These are phyloP conservation scores for Opeltia flavorubescens DNA, from an alignment of 495 filamentous ascomycete species.

Conservation along the genomic window DNA sequence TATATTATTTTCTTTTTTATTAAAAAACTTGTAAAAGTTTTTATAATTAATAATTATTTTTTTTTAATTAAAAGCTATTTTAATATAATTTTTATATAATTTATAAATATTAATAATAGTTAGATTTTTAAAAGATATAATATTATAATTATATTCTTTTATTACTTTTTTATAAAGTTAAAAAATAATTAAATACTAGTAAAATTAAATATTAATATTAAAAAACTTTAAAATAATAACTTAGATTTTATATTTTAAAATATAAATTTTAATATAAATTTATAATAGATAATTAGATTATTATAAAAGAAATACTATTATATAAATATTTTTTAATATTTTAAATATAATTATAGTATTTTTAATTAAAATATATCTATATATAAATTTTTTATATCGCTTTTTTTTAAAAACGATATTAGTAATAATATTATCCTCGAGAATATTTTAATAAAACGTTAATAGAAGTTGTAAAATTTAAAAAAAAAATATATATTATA, in stretches of 20 bases:
- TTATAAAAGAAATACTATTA: background rate
- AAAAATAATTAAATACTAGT: no score
- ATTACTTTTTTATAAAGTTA: no score
- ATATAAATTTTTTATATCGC: slow-evolving; percentile 2
- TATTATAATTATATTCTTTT: no score
- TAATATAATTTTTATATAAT: slow-evolving; percentile 2
- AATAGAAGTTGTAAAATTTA: background rate
- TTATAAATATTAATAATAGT: no score
- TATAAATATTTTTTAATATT: background rate
- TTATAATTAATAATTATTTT: background rate
- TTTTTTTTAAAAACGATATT: no score
- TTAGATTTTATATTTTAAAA: background rate
- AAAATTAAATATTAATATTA: background rate
- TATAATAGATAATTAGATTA: background rate
- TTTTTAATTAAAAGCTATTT: background rate
- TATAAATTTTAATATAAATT: background rate
- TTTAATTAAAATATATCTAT: background rate
- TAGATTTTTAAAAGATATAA: no score
- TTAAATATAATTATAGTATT: no score
- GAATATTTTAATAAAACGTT: no score
- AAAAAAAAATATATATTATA: no score
- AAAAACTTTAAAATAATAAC: background rate
- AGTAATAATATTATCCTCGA: no score
- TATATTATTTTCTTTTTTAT: no score
- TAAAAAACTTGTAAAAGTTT: background rate